Percentiles rank a stretch among this genome's conserved stretches.
Evolutionary conservation across 2,329 filamentous ascomycete species (phyloP).

Genomic region (Periglandula ipomoeae): DNA sequence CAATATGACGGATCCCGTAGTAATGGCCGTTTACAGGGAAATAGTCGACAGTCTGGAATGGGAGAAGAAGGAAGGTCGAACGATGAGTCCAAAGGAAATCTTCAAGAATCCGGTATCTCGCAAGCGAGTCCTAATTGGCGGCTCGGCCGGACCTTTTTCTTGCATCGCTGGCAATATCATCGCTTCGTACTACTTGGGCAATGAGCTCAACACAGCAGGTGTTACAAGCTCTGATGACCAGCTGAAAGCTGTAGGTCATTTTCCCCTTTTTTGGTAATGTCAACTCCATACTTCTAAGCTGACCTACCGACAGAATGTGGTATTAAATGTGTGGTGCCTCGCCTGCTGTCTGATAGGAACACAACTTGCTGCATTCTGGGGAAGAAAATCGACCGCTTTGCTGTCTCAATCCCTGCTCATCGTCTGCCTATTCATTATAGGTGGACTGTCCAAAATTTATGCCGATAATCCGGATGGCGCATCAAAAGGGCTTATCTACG

Average conservation of each 20-base stretch:
- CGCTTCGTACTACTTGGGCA: constrained; percentile 30
- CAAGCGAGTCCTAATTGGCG: constrained; percentile 36
- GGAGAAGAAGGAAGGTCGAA: constrained; percentile 4
- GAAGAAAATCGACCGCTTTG: constrained; percentile 34
- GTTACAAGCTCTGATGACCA: constrained; percentile 33
- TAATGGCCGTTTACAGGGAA: constrained; percentile 11
- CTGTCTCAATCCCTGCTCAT: constrained; percentile 28
- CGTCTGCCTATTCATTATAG: constrained; percentile 24
- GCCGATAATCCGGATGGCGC: constrained; percentile 9
- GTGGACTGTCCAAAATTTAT: constrained; percentile 31
- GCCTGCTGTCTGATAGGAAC: constrained; percentile 32
- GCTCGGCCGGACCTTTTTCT: constrained; percentile 20
- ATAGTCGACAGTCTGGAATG: constrained; percentile 32
- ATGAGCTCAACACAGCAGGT: constrained; percentile 34
- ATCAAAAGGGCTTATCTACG: constrained; percentile 22
- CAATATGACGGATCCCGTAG: constrained; percentile 23
- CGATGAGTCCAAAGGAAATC: constrained; percentile 24
- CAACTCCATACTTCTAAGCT: no score
- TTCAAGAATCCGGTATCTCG: constrained; percentile 37
- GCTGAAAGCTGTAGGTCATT: constrained; percentile 26
- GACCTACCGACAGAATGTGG: constrained; percentile 28
- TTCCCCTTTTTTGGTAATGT: constrained; percentile 4
- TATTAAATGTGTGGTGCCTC: constrained; percentile 42
- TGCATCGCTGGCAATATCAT: constrained; percentile 26
- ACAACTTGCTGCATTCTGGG: constrained; percentile 30